These are phyloP conservation scores for Xylaria sp. DNA, from an alignment of 2,329 filamentous ascomycete genomes.

Conservation along the genomic window DNA sequence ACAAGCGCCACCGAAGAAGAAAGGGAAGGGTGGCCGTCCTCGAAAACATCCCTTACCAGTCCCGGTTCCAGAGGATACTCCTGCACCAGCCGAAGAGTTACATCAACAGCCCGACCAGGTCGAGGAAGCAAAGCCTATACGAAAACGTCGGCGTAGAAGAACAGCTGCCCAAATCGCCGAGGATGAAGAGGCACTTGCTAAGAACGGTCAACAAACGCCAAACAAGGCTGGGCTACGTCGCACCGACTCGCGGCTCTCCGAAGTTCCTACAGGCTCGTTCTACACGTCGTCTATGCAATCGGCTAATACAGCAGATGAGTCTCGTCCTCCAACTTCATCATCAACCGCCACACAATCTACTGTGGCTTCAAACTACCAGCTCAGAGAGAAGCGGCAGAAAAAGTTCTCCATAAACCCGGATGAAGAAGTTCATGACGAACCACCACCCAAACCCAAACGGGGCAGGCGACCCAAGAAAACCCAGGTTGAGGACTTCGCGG, in stretches of 20 bases:
- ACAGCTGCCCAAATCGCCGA: conserved; percentile 29
- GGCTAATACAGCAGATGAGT: conserved; percentile 55
- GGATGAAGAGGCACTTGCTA: conserved; percentile 36
- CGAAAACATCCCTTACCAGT: conserved; percentile 45
- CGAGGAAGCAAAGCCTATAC: conserved; percentile 37
- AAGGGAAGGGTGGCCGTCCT: conserved; percentile 47
- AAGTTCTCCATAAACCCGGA: conserved; percentile 62
- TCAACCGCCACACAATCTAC: conserved; percentile 63
- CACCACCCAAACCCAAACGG: conserved; percentile 47
- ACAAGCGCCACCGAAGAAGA: conserved; percentile 46
- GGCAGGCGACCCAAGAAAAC: conserved; percentile 45
- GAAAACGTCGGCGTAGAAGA: conserved; percentile 44
- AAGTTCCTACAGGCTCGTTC: conserved; percentile 56
- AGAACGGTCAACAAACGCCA: conserved; percentile 31
- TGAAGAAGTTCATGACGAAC: conserved; percentile 50
- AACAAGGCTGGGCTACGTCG: conserved; percentile 33
- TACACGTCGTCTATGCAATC: conserved; percentile 51
- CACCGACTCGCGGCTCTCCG: conserved; percentile 41
- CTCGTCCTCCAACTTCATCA: conserved; percentile 62
- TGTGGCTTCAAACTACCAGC: conserved; percentile 60
- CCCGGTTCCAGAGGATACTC: conserved; percentile 37
- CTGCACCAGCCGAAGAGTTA: conserved; percentile 32
- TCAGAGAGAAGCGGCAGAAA: conserved; percentile 65
- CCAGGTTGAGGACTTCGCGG: conserved; percentile 38
- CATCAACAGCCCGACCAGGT: conserved; percentile 28